Evolutionary conservation across 257 asterid species (phyloP).

Genomic region (Nicotiana otophora): DNA sequence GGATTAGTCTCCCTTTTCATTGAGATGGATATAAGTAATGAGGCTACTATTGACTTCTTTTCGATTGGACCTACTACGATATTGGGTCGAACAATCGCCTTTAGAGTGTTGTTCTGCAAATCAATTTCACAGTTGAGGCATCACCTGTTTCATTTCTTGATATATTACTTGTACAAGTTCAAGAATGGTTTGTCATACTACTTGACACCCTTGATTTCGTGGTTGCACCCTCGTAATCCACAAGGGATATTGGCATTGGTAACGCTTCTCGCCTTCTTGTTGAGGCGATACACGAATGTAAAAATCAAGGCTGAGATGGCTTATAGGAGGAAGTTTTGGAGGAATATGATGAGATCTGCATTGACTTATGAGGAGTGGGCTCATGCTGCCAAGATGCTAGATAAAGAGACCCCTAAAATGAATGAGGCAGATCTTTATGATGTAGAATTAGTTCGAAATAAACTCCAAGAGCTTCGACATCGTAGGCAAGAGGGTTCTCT

Average conservation of each 20-base stretch:
- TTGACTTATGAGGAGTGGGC: slow-evolving; percentile 84
- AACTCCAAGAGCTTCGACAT: slow-evolving; percentile 66
- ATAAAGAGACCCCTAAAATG: slow-evolving; percentile 58
- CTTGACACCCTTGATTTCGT: slow-evolving; percentile 50
- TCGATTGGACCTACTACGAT: slow-evolving; percentile 81
- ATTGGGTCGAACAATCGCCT: slow-evolving; percentile 78
- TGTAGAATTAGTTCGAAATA: slow-evolving; percentile 66
- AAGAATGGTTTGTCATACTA: slow-evolving; percentile 31
- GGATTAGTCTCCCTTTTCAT: not conserved
- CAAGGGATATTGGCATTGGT: slow-evolving; percentile 78
- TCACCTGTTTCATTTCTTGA: slow-evolving; percentile 27
- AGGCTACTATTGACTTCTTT: slow-evolving; percentile 81
- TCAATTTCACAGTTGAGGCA: slow-evolving; percentile 69
- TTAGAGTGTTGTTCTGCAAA: slow-evolving; percentile 76
- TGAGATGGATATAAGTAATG: slow-evolving; percentile 75
- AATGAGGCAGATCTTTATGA: slow-evolving; percentile 66
- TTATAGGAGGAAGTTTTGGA: slow-evolving; percentile 79
- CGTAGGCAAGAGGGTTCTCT: slow-evolving; percentile 81
- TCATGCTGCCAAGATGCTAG: slow-evolving; percentile 81
- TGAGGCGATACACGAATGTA: slow-evolving; percentile 65
- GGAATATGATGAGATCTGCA: slow-evolving; percentile 80
- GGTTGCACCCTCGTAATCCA: slow-evolving; percentile 83
- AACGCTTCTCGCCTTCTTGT: slow-evolving; percentile 57
- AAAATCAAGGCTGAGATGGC: slow-evolving; percentile 74
- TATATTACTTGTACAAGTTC: slow-evolving; percentile 32